phyloP scores from a whole-genome alignment of 305 asterid species.

The Fraxinus paxiana region DNA sequence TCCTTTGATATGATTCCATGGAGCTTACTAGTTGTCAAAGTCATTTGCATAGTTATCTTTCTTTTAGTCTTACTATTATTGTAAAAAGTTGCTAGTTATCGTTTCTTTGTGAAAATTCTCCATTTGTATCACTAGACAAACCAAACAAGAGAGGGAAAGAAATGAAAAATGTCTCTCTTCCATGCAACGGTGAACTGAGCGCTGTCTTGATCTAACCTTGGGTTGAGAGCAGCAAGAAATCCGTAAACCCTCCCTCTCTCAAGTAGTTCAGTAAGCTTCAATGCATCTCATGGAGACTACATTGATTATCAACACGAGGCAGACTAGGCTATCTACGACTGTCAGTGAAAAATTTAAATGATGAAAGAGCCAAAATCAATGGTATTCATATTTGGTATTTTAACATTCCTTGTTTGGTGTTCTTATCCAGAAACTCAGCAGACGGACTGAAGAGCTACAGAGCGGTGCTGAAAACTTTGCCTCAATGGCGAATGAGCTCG shows the following conservation, averaged over 20 bases:
- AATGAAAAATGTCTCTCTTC: neutral
- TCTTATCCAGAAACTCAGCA: constrained; percentile 56
- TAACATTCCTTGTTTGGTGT: constrained; percentile 9
- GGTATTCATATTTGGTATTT: neutral
- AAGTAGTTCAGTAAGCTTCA: neutral
- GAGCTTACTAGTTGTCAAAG: neutral
- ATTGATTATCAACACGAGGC: neutral
- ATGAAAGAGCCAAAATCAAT: neutral
- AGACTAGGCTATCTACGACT: neutral
- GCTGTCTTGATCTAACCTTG: neutral
- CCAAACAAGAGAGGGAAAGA: neutral
- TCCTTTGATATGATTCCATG: neutral
- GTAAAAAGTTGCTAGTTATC: neutral
- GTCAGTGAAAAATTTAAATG: neutral
- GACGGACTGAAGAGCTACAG: constrained; percentile 66
- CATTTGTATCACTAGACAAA: neutral
- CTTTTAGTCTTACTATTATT: neutral
- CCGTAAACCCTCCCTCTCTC: neutral
- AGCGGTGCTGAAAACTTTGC: constrained; percentile 71
- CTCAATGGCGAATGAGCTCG: constrained; percentile 65
- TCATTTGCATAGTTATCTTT: neutral
- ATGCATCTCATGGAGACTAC: neutral
- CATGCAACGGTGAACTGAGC: neutral
- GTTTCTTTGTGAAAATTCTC: neutral
- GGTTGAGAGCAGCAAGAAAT: neutral